Conservation (phyloP, 768 basidiomycete species). For the Cystobasidium tubakii region DNA sequence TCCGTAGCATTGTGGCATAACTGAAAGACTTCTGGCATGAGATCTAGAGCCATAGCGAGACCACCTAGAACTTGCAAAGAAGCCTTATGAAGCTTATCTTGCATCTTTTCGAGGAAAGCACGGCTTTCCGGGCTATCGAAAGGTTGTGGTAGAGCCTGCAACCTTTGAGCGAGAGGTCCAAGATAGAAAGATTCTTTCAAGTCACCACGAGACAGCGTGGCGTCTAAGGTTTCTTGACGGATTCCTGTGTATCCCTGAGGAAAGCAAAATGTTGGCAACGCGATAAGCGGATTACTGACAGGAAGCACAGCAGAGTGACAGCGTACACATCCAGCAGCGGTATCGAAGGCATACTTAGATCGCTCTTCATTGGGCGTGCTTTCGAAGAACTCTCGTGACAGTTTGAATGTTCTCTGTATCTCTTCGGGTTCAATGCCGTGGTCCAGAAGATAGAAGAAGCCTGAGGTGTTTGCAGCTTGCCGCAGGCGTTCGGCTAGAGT, state of each 20-base stretch:
- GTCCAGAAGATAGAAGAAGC: constrained; percentile 29
- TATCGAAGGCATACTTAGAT: neutral
- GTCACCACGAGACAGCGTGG: constrained; percentile 11
- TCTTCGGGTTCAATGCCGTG: constrained; percentile 13
- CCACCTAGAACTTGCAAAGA: constrained; percentile 14
- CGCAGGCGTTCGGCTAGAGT: neutral
- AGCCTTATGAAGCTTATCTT: constrained; percentile 5
- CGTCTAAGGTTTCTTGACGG: constrained; percentile 15
- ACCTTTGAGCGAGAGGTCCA: neutral
- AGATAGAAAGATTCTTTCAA: constrained; percentile 30
- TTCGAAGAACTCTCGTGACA: neutral
- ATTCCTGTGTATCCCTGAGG: constrained; percentile 21
- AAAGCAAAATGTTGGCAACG: neutral
- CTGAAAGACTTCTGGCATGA: constrained; percentile 6
- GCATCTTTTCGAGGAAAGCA: neutral
- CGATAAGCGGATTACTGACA: neutral
- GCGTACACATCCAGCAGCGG: neutral
- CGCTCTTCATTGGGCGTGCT: neutral
- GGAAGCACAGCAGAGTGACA: neutral
- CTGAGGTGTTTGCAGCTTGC: neutral
- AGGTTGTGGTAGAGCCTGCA: constrained; percentile 1
- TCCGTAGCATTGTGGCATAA: constrained; percentile 6
- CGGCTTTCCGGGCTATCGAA: neutral
- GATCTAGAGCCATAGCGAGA: constrained; percentile 1
- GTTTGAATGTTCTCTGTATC: neutral